Conservation (phyloP, 75 land plant species). For the Picea sitchensis region DNA sequence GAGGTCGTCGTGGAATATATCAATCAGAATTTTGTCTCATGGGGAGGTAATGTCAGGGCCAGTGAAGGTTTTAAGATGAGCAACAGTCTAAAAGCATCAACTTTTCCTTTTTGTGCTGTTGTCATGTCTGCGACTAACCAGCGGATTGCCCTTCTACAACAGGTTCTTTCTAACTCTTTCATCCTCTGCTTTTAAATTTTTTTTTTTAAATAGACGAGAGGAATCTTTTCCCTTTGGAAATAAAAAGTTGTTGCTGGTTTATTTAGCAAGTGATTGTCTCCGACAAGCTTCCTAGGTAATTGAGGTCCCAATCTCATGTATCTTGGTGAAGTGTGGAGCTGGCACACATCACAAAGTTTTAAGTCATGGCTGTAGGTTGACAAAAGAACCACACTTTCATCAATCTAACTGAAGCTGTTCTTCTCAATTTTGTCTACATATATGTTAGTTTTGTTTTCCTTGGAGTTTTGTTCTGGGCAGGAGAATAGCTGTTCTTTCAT, state of each 20-base stretch:
- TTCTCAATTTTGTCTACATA: not conserved
- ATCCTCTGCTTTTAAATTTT: not conserved
- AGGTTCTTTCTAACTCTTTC: conserved; percentile 40
- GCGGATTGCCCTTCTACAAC: conserved; percentile 83
- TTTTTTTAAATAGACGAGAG: not conserved
- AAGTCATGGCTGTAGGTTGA: not conserved
- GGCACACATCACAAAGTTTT: not conserved
- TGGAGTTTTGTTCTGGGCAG: too few species aligned
- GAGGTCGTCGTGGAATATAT: conserved; percentile 63
- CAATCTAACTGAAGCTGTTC: not conserved
- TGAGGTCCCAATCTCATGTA: not conserved
- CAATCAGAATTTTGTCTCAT: conserved; percentile 89
- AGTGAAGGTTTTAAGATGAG: conserved; percentile 98
- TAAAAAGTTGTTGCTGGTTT: not conserved
- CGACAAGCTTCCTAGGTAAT: not conserved
- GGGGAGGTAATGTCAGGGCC: conserved; percentile 89
- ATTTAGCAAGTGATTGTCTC: not conserved
- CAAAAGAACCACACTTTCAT: not conserved
- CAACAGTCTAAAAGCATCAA: conserved; percentile 95
- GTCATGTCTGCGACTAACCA: conserved; percentile 91
- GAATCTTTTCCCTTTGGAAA: not conserved
- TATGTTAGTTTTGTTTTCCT: too few species aligned
- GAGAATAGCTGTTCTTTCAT: too few species aligned
- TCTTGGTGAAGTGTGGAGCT: not conserved
- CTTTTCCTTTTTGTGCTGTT: conserved; percentile 94